phyloP scores from a whole-genome alignment of 192 early-diverging fungal genomes.

The Spizellomyces sp. region DNA sequence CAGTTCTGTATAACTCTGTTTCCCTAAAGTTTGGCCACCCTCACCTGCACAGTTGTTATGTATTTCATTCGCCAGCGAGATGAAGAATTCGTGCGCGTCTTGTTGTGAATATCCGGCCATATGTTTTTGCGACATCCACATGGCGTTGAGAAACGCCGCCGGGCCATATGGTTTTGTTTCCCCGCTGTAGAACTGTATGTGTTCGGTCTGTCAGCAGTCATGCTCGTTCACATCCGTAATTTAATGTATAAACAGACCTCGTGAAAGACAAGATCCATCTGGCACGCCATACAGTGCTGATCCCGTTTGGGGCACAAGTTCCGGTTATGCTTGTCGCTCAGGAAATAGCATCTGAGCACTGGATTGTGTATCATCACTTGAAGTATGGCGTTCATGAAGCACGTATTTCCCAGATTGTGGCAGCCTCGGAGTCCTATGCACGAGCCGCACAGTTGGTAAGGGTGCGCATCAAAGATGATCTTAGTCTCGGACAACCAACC shows the following conservation, averaged over 20 bases:
- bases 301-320: conserved; percentile 59
- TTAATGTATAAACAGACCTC: conserved; percentile 49
- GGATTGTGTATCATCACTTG: conserved; percentile 94
- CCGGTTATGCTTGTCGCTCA: conserved; percentile 86
- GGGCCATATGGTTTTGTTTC: conserved; percentile 80
- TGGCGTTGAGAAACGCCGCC: conserved; percentile 75
- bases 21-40: background rate
- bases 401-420: conserved; percentile 91
- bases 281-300: conserved; percentile 84
- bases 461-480: conserved; percentile 9
- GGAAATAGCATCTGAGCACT: conserved; percentile 81
- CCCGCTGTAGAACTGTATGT: conserved; percentile 64
- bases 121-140: conserved; percentile 88
- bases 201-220: background rate
- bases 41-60: conserved; percentile 59
- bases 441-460: background rate
- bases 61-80: conserved; percentile 83
- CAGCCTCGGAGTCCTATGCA: conserved; percentile 79
- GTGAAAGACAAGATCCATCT: conserved; percentile 81
- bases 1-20: too few species aligned
- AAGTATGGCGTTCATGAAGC: conserved; percentile 93
- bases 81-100: conserved; percentile 98
- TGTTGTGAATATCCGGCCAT: conserved; percentile 94
- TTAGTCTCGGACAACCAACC: background rate
- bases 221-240: background rate